Evolutionary conservation across 2,329 filamentous ascomycete genomes (phyloP).

Genomic region (Knoxdaviesia proteae): DNA sequence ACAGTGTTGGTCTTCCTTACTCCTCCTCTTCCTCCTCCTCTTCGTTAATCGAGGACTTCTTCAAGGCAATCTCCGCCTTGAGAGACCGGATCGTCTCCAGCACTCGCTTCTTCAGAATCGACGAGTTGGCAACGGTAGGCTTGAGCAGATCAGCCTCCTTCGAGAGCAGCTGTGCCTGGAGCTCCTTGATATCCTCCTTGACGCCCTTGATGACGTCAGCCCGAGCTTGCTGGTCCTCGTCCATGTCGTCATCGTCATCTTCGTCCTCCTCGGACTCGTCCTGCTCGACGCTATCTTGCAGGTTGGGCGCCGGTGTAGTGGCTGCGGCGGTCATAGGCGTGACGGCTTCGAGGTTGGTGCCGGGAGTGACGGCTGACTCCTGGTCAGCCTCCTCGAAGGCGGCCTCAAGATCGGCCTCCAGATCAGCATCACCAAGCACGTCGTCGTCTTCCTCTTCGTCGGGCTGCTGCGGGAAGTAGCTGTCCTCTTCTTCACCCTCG

Average conservation of each 20-base stretch:
- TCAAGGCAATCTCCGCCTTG: conserved; percentile 22
- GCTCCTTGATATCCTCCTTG: conserved; percentile 30
- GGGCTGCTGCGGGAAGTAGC: conserved; percentile 26
- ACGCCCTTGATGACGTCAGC: conserved; percentile 31
- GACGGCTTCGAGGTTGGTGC: conserved; percentile 18
- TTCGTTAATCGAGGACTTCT: conserved; percentile 20
- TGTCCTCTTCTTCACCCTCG: conserved; percentile 26
- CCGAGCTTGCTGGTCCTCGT: conserved; percentile 29
- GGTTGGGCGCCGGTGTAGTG: conserved; percentile 20
- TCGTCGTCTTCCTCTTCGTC: conserved; percentile 38
- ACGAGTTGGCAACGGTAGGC: conserved; percentile 15
- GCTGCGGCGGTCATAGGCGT: conserved; percentile 23
- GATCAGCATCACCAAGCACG: conserved; percentile 25
- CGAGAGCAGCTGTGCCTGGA: conserved; percentile 27
- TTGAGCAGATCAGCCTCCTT: conserved; percentile 22
- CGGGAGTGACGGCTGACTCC: conserved; percentile 18
- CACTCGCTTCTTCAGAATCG: conserved; percentile 28
- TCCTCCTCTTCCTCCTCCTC: conserved; percentile 7
- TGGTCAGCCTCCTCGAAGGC: conserved; percentile 25
- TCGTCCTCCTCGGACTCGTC: conserved; percentile 25
- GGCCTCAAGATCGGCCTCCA: conserved; percentile 35
- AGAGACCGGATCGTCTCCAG: conserved; percentile 27
- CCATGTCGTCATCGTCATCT: conserved; percentile 30
- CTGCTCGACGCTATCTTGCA: conserved; percentile 25
- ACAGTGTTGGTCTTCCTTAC: not conserved